Percentiles rank a stretch among this genome's conserved stretches.
Evolutionary conservation across 768 basidiomycete species (phyloP).

Genomic region (Boletellus sp.): DNA sequence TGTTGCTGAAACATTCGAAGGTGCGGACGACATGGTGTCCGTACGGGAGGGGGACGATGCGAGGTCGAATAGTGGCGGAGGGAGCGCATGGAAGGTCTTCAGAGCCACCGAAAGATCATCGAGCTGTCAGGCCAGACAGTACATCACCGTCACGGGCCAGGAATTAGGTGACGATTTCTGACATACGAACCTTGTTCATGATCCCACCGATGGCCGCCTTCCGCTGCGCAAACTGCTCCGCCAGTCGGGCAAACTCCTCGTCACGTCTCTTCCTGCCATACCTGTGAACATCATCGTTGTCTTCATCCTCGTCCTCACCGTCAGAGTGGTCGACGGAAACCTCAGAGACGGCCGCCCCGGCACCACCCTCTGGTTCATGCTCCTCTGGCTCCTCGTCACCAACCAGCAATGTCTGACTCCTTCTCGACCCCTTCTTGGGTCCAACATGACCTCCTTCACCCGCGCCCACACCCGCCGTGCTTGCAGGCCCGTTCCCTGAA

Average conservation of each 20-base stretch:
- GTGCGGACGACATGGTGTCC: conserved; percentile 29
- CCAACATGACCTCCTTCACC: conserved; percentile 15
- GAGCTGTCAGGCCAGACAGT: conserved; percentile 15
- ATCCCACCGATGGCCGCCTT: conserved; percentile 67
- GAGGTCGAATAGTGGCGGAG: conserved; percentile 39
- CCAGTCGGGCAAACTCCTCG: conserved; percentile 64
- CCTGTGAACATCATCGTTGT: conserved; percentile 47
- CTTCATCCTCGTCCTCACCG: conserved; percentile 35
- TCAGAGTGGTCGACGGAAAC: conserved; percentile 30
- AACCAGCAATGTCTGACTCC: conserved; percentile 36
- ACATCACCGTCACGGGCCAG: background rate
- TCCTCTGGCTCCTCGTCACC: conserved; percentile 27
- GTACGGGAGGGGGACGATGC: conserved; percentile 21
- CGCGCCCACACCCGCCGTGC: conserved; percentile 1
- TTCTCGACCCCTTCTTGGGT: conserved; percentile 19
- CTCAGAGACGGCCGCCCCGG: conserved; percentile 20
- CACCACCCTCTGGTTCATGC: conserved; percentile 7
- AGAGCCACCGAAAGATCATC: conserved; percentile 33
- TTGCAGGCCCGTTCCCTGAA: conserved; percentile 4
- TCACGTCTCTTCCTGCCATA: conserved; percentile 55
- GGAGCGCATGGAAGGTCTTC: conserved; percentile 43
- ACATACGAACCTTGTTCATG: conserved; percentile 59
- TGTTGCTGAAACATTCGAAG: conserved; percentile 21
- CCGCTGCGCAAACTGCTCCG: conserved; percentile 65
- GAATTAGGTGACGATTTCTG: too few species aligned